Base-by-base conservation (phyloP, 495 filamentous ascomycete species). In the Daldinia concentrica region DNA sequence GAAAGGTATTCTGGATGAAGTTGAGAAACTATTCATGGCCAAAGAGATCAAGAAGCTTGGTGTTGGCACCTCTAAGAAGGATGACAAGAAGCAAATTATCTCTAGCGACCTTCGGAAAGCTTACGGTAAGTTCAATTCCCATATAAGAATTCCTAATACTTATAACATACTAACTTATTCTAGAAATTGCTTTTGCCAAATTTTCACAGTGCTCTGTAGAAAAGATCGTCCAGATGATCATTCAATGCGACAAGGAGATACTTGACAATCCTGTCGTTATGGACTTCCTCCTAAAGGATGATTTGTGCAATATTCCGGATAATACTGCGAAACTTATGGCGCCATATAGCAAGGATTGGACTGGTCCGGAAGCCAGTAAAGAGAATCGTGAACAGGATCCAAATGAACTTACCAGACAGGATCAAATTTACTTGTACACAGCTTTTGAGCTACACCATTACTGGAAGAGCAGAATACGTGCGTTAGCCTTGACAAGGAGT, bases 71-170 rank as follows among this genome's bases (percentile, higher is more conserved):
- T 85, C 87, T 71, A 90, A 92, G 79, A 94, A 93, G 76, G 90
- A 91, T 62, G 94, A 97, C 78, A 98, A 98, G 87, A 98, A 98
- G 81, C 94, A 98, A 74, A 89, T 99, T 79, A 96, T 99, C 75
- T 93, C 91, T 26, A 93, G 90, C 72, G 94, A 97, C 79, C 82
- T 99, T 62, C 92, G 92, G 58, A 95, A 95, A 80, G 92, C 88
- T 30, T 96, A 97, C 82, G 90, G 86, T 88, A 85, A 79, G 84
- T 74, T 58, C 15, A 39, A 15, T 15, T 5, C 15, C 26, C 22
- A 11, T 1, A 37, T 32, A 8, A 7, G 1, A n/a, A 7, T 27
- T 11, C 6, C 56, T 2, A 17, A 48, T 41, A 22, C 19, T 2
- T 9, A 45, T 29, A 22, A 4, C 22, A 50, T 56, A n/a, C 71